These are phyloP conservation scores for Aspergillus saccharolyticus DNA, from an alignment of 495 filamentous ascomycete genomes.

Conservation along the genomic window DNA sequence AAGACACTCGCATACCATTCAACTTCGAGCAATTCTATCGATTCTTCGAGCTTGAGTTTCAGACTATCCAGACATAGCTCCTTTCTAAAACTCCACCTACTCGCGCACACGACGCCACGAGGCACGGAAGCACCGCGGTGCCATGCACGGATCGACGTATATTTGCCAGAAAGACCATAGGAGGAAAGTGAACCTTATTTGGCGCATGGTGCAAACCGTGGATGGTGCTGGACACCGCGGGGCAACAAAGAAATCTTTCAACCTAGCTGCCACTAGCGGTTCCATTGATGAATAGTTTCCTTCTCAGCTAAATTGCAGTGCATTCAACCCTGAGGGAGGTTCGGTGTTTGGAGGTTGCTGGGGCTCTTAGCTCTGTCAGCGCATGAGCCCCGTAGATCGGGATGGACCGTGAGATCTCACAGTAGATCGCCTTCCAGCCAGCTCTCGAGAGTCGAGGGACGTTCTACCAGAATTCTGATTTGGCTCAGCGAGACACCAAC, in stretches of 20 bases:
- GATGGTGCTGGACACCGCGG: not conserved
- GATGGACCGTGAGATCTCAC: not conserved
- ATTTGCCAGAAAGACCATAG: constrained; percentile 6
- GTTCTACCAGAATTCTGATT: not conserved
- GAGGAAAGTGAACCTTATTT: not conserved
- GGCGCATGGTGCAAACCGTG: not conserved
- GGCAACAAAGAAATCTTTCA: not conserved
- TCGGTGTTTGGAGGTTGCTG: too few relatives aligned
- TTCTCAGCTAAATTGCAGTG: too few relatives aligned
- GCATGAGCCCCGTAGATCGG: not conserved
- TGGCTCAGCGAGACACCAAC: not conserved
- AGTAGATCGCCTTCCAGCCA: not conserved
- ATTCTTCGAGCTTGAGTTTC: not conserved
- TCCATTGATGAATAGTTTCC: not conserved
- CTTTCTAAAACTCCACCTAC: constrained; percentile 7
- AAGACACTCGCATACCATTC: not conserved
- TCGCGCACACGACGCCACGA: constrained; percentile 18
- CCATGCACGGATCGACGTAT: constrained; percentile 18
- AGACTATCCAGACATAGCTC: not conserved
- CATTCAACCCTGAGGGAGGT: too few relatives aligned
- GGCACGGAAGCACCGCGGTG: constrained; percentile 13
- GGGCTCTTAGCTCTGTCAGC: not conserved
- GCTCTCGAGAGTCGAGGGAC: too few relatives aligned
- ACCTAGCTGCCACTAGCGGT: not conserved
- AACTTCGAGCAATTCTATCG: not conserved